These are phyloP conservation scores for Petunia secreta DNA, from an alignment of 257 asterid genomes.

Conservation along the genomic window DNA sequence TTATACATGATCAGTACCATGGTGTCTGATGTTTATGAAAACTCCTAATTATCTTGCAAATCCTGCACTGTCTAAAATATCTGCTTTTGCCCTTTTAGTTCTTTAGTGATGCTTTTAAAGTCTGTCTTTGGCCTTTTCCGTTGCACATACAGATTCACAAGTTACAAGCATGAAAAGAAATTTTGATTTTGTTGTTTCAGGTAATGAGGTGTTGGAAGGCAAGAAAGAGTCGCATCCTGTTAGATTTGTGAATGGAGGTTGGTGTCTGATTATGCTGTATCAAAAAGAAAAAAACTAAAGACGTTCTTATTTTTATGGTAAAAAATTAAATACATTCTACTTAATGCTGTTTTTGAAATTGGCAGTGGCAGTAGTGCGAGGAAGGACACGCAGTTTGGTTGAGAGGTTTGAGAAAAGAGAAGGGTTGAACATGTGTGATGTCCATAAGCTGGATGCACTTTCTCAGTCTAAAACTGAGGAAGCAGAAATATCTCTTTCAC, in stretches of 20 bases:
- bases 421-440: slow-evolving; percentile 48
- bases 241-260: slow-evolving; percentile 91
- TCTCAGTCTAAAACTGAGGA: slow-evolving; percentile 44
- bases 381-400: slow-evolving; percentile 94
- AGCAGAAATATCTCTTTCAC: slow-evolving; percentile 31
- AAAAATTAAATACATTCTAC: slow-evolving; percentile 27
- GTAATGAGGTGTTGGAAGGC: slow-evolving; percentile 49
- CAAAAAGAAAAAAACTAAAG: background rate
- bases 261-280: slow-evolving; percentile 29
- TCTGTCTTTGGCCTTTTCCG: background rate
- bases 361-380: slow-evolving; percentile 79
- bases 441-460: slow-evolving; percentile 39
- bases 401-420: slow-evolving; percentile 89
- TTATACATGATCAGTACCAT: background rate
- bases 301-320: background rate
- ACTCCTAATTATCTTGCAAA: slow-evolving; percentile 3
- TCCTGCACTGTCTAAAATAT: background rate
- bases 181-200: slow-evolving; percentile 41
- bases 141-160: slow-evolving; percentile 5
- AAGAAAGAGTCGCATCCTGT: slow-evolving; percentile 56
- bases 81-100: slow-evolving; percentile 10
- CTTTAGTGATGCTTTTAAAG: background rate
- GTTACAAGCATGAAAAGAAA: background rate
- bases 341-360: slow-evolving; percentile 35
- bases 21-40: slow-evolving; percentile 5